Evolutionary conservation across 2,329 filamentous ascomycete genomes (phyloP).

Genomic region (Aspergillus fischeri): DNA sequence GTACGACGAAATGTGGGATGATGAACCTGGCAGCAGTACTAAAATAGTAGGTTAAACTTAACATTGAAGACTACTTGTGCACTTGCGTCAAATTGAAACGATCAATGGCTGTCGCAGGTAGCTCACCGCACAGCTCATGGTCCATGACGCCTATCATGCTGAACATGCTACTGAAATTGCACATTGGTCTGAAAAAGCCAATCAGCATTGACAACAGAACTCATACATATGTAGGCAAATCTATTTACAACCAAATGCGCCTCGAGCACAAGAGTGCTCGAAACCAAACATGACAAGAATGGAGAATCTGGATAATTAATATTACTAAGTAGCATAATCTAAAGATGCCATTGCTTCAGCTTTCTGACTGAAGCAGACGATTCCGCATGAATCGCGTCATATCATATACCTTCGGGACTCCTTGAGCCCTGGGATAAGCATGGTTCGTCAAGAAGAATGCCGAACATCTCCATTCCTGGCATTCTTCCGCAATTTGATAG

Average conservation of each 20-base stretch:
- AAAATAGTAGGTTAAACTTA: background rate
- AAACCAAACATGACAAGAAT: background rate
- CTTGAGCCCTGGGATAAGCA: conserved; percentile 1
- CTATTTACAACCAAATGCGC: background rate
- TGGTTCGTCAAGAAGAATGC: conserved; percentile 1
- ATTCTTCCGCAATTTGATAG: background rate
- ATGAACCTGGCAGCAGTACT: background rate
- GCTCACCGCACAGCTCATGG: background rate
- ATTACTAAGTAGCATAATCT: conserved; percentile 20
- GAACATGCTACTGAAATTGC: background rate
- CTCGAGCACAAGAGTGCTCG: background rate
- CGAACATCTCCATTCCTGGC: background rate
- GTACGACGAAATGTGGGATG: too few relatives aligned
- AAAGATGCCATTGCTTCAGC: conserved; percentile 12
- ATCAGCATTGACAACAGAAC: background rate
- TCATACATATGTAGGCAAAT: background rate
- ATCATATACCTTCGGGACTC: conserved; percentile 14
- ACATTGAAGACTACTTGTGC: background rate
- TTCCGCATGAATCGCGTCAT: conserved; percentile 17
- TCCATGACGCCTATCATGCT: background rate
- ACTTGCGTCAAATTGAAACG: background rate
- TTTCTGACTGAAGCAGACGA: conserved; percentile 1
- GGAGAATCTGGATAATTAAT: conserved; percentile 21
- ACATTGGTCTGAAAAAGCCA: background rate
- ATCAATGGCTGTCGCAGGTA: background rate